Base-by-base conservation (phyloP, 345 rosid species). In the Alliaria petiolata region DNA sequence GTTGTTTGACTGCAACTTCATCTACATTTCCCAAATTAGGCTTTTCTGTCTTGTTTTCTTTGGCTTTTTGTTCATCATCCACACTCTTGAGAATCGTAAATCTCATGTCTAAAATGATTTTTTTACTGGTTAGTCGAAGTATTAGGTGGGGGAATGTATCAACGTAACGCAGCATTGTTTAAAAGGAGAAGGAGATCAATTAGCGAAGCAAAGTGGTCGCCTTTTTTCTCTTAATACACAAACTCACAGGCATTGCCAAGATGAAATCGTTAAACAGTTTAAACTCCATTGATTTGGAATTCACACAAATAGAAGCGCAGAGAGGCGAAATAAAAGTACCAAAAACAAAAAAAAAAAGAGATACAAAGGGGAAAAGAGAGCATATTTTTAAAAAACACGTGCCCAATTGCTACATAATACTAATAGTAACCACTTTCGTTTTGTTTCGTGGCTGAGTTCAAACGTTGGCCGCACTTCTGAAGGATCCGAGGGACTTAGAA, bases 401-500 rank as follows among this genome's bases (percentile, higher is more conserved):
- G 39, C 72, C 45, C 31, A 30, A 31, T 13, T 28, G 38, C 26
- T 8, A 8, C 33, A 1, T 22, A 22, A 22, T 22, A 22, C 35
- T 36, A 26, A 63, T 9, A 13, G n/a, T 31, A 57, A 57, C 52
- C 77, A 57, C 36, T 15, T 55, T 2, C n/a, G 13, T 36, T 19
- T 40, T 28, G 47, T 44, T 9, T 20, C 36, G 62, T 73, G 75
- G 61, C 54, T 56, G 12, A 58, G 31, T 0, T 78, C 33, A 83
- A 14, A 81, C 70, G 36, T 69, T 55, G 62, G 88, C 64, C 13
- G 83, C 87, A 85, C 98, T 93, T 80, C 93, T 85, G 86, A 93
- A 88, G 51, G 98, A 90, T 0, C 90, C 90, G 31, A 93, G 85
- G 28, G 97, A 96, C 83, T 90, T 92, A 1, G 58, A 82, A 62